Percentiles rank a stretch among this genome's conserved stretches.
These are phyloP conservation scores for Penicillium sp. DNA, from an alignment of 2,329 filamentous ascomycete species.

Conservation along the genomic window DNA sequence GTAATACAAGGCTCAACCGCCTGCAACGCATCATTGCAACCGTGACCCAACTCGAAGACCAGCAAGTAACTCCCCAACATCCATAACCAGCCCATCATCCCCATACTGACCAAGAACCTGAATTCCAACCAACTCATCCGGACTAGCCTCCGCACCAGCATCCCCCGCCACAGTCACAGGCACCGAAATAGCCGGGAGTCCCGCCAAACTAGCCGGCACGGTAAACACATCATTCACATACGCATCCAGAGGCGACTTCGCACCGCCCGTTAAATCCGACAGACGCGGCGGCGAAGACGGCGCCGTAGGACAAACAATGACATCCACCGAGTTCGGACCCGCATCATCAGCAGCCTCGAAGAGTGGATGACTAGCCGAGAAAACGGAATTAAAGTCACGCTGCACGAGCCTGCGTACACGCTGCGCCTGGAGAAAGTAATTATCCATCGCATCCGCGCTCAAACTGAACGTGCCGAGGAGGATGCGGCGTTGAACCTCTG, in stretches of 20 bases:
- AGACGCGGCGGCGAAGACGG: constrained; percentile 74
- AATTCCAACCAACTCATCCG: constrained; percentile 41
- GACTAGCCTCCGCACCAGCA: constrained; percentile 6
- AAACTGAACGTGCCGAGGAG: constrained; percentile 88
- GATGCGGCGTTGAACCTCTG: constrained; percentile 84
- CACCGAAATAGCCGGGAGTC: constrained; percentile 84
- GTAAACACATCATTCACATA: constrained; percentile 97
- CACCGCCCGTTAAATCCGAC: constrained; percentile 53
- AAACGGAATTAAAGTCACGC: constrained; percentile 81
- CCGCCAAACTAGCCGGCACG: constrained; percentile 89
- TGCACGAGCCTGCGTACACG: constrained; percentile 82
- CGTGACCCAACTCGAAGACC: constrained; percentile 18
- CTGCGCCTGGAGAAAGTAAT: constrained; percentile 96
- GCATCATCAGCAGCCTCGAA: constrained; percentile 11
- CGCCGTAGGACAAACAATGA: constrained; percentile 85
- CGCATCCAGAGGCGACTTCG: constrained; percentile 63
- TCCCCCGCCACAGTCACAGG: constrained; percentile 58
- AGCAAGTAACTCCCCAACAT: constrained; percentile 43
- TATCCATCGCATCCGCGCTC: constrained; percentile 88
- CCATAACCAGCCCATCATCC: constrained; percentile 48
- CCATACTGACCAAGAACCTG: constrained; percentile 55
- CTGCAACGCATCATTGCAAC: neutral
- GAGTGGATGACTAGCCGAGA: constrained; percentile 72
- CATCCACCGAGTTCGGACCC: constrained; percentile 67
- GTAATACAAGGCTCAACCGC: neutral